Base-by-base conservation (phyloP, 305 asterid species). In the Lippia alba region DNA sequence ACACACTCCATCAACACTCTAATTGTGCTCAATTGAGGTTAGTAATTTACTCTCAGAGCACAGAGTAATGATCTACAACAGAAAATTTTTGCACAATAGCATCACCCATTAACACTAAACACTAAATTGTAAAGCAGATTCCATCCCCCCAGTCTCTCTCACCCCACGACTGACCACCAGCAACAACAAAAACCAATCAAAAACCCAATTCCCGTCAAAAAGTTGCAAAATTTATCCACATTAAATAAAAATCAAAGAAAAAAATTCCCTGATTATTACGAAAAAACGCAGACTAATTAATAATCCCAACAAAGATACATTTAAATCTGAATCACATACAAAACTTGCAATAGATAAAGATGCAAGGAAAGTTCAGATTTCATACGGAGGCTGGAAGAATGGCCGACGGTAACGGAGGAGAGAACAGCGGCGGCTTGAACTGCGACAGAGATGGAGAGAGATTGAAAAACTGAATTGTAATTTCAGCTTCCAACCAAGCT, bases 341-440 rank as follows among this genome's bases (percentile, higher is more conserved):
- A 30, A n/a, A 7, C 45, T 48, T n/a, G 59, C 1, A 24, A 24
- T 24, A 24, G 30, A 24, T 24, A 24, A 1, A 9, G 12, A 5
- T 1, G 2, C 53, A 24, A 24, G 3, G 5, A 58, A 0, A 51
- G 3, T 2, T 17, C 18, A 34, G 51, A 19, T 44, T n/a, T 4
- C 74, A 11, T 61, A 61, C 66, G 18, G 49, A 48, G 46, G 75
- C 7, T 2, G 30, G 36, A 17, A 33, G 34, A 18, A 60, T 51
- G 12, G 60, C 57, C 2, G 58, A 55, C 44, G n/a, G 67, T 6
- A 33, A 56, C 36, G 48, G 50, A 15, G 73, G 70, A 46, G 70
- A 46, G 56, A 61, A 24, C 39, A 15, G 71, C 40, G 67, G 67
- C 71, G 75, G 79, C 66, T 74, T 3, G n/a, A 24, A 24, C 2